A percentile compares a stretch with the other conserved stretches of the same genome.
phyloP scores from a whole-genome alignment of 2,329 filamentous ascomycete species.

The Fusarium albidum region DNA sequence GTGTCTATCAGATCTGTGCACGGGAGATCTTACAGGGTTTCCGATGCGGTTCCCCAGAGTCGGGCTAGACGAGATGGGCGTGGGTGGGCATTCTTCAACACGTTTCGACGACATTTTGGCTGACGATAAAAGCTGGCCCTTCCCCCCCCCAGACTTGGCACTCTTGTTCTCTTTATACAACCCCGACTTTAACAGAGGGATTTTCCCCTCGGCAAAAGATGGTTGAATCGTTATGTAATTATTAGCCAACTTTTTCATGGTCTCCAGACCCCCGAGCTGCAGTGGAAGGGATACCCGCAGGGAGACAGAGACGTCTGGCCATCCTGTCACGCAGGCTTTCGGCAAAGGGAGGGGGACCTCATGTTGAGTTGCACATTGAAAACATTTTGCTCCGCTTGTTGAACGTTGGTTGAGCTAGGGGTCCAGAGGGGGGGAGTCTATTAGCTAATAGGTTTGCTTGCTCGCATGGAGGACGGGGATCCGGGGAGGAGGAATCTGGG shows the following conservation, averaged over 20 bases:
- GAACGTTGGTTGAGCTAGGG: neutral
- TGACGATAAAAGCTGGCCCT: too few relatives aligned
- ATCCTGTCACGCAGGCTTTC: neutral
- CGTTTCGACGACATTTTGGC: constrained; percentile 13
- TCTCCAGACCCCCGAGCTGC: neutral
- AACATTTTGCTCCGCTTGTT: neutral
- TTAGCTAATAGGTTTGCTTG: constrained; percentile 24
- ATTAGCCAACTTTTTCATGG: constrained; percentile 9
- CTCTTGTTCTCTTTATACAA: constrained; percentile 8
- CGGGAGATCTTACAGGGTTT: constrained; percentile 13
- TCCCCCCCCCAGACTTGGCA: constrained; percentile 10
- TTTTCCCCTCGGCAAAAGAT: neutral
- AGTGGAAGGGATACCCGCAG: too few relatives aligned
- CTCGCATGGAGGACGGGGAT: constrained; percentile 10
- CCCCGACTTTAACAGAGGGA: neutral
- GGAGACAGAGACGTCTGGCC: neutral
- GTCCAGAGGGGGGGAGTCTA: constrained; percentile 9
- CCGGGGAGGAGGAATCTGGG: neutral
- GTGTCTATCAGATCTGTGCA: neutral
- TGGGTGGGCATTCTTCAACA: constrained; percentile 16
- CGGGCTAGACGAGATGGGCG: neutral
- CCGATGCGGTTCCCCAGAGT: constrained; percentile 5
- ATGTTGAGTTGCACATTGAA: neutral
- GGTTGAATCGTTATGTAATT: constrained; percentile 23
- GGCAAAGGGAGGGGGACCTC: neutral